Conservation (phyloP, 352 stramenopile genomes). For the Phytopythium chamaehyphon region DNA sequence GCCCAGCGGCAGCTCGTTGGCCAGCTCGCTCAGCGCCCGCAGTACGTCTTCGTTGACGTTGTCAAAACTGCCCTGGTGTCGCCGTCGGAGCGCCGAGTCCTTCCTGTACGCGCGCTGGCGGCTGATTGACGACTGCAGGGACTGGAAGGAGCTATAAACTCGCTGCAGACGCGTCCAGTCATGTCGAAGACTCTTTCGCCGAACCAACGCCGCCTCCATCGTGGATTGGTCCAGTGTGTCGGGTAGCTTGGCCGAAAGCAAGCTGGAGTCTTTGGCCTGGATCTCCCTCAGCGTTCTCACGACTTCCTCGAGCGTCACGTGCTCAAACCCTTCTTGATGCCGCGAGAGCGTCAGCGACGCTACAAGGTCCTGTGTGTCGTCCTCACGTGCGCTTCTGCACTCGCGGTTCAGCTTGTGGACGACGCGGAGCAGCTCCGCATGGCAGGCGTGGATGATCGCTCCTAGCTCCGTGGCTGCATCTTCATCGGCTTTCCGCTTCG, state of each 20-base stretch:
- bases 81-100: slow-evolving; percentile 7
- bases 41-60: slow-evolving; percentile 22
- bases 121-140: slow-evolving; percentile 30
- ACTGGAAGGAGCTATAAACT: slow-evolving; percentile 38
- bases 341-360: slow-evolving; percentile 17
- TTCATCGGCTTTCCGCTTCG: not conserved
- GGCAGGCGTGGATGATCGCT: slow-evolving; percentile 31
- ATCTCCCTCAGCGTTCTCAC: slow-evolving; percentile 27
- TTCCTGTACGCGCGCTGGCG: slow-evolving; percentile 17
- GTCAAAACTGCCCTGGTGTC: slow-evolving; percentile 17
- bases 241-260: slow-evolving; percentile 20
- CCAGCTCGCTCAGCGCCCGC: slow-evolving; percentile 29
- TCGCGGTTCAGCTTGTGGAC: slow-evolving; percentile 46
- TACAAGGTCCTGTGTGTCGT: slow-evolving; percentile 31
- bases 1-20: slow-evolving; percentile 39
- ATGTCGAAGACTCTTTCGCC: slow-evolving; percentile 10
- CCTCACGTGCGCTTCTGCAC: slow-evolving; percentile 17
- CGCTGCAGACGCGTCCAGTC: slow-evolving; percentile 31
- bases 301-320: slow-evolving; percentile 32
- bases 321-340: slow-evolving; percentile 11
- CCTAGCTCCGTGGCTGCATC: slow-evolving; percentile 11
- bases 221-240: slow-evolving; percentile 21
- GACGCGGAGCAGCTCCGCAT: slow-evolving; percentile 36
- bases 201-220: slow-evolving; percentile 15
- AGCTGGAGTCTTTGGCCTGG: slow-evolving; percentile 26